Conservation (phyloP, 495 filamentous ascomycete genomes). For the Podospora conica region DNA sequence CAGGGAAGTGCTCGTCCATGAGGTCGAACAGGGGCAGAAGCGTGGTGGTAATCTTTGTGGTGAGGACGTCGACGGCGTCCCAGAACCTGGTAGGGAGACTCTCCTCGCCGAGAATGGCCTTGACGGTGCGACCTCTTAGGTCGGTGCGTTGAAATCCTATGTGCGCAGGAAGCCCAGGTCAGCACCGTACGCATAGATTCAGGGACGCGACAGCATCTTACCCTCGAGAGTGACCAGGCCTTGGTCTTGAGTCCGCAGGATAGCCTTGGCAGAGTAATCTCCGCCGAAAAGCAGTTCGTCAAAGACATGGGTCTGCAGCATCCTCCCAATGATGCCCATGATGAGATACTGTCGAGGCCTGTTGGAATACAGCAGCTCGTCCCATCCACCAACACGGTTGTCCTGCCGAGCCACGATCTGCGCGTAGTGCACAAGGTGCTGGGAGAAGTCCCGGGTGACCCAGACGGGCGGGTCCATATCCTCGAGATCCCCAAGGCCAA, state of each 20-base stretch:
- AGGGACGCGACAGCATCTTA: conserved; percentile 16
- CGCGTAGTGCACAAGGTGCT: conserved; percentile 33
- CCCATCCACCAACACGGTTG: conserved; percentile 33
- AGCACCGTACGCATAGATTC: neutral
- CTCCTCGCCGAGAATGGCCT: conserved; percentile 20
- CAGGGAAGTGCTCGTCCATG: conserved; percentile 26
- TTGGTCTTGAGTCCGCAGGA: conserved; percentile 33
- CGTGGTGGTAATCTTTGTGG: conserved; percentile 34
- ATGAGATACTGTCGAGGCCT: conserved; percentile 35
- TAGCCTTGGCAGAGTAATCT: conserved; percentile 14
- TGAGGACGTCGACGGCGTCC: conserved; percentile 32
- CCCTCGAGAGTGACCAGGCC: conserved; percentile 34
- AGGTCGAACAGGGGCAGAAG: conserved; percentile 38
- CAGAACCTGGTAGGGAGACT: conserved; percentile 39
- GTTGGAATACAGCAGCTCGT: conserved; percentile 29
- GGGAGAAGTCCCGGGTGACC: conserved; percentile 13
- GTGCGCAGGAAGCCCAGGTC: neutral
- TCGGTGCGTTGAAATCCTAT: conserved; percentile 42
- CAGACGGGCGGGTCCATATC: conserved; percentile 4
- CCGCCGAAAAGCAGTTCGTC: conserved; percentile 42
- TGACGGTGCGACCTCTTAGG: conserved; percentile 26
- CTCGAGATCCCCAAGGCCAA: neutral
- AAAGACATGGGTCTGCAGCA: conserved; percentile 40
- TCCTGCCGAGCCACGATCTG: conserved; percentile 34
- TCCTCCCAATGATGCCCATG: conserved; percentile 35